phyloP scores from a whole-genome alignment of 2,329 filamentous ascomycete genomes.

The Hypoxylon sp. region DNA sequence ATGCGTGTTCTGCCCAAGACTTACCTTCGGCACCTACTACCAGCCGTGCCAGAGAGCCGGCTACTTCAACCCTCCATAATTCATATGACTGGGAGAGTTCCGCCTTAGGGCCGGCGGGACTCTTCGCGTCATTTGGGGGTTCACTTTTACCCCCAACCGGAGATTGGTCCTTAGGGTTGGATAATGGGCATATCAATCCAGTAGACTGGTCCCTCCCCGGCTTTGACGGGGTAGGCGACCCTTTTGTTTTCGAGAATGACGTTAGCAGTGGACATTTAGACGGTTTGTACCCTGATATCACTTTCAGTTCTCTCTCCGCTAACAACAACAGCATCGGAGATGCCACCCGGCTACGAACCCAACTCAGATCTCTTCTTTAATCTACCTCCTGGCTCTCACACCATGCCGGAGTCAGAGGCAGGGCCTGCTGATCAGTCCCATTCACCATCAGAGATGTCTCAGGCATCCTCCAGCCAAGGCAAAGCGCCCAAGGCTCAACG shows the following conservation, averaged over 20 bases:
- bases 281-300: slow-evolving; percentile 41
- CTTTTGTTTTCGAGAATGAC: slow-evolving; percentile 45
- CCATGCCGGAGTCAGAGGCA: slow-evolving; percentile 36
- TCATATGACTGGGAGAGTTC: slow-evolving; percentile 41
- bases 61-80: slow-evolving; percentile 46
- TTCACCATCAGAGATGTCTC: slow-evolving; percentile 26
- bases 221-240: slow-evolving; percentile 43
- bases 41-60: slow-evolving; percentile 43
- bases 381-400: slow-evolving; percentile 31
- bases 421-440: slow-evolving; percentile 11
- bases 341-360: slow-evolving; percentile 45
- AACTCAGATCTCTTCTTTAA: slow-evolving; percentile 48
- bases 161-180: slow-evolving; percentile 50
- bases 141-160: slow-evolving; percentile 44
- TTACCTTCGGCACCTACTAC: slow-evolving; percentile 43
- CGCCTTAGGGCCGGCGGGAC: slow-evolving; percentile 50
- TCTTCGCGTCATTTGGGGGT: slow-evolving; percentile 50
- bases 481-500: slow-evolving; percentile 35
- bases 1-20: slow-evolving; percentile 39
- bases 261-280: slow-evolving; percentile 46
- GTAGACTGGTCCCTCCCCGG: slow-evolving; percentile 50
- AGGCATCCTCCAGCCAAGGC: slow-evolving; percentile 37
- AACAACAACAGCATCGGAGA: slow-evolving; percentile 36
- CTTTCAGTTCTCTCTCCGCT: slow-evolving; percentile 2
- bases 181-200: slow-evolving; percentile 29